phyloP scores from a whole-genome alignment of 306 rosid genomes.

The Sesbania bispinosa region DNA sequence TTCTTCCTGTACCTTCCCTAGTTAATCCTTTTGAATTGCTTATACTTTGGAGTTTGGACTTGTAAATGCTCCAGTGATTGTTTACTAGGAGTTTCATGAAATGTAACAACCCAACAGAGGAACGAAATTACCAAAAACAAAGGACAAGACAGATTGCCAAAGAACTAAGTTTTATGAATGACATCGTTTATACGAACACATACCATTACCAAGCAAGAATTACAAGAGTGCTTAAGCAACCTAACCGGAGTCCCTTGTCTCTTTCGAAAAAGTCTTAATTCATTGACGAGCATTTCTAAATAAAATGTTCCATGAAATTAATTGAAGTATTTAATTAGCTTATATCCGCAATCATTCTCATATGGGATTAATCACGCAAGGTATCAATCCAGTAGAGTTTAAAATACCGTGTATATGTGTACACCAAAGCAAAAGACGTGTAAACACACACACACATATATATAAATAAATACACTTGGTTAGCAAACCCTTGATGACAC shows the following conservation, averaged over 20 bases:
- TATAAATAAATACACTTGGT: neutral
- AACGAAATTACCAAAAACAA: neutral
- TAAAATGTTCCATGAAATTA: too few relatives aligned
- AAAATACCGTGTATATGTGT: too few relatives aligned
- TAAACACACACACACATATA: too few relatives aligned
- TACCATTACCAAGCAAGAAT: neutral
- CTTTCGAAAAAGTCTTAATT: neutral
- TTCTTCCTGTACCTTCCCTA: neutral
- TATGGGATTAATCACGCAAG: neutral
- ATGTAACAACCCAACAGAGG: neutral
- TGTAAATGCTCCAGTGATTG: neutral
- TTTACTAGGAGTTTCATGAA: neutral
- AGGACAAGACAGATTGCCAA: neutral
- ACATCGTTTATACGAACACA: neutral
- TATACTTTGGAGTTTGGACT: neutral
- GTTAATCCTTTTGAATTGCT: neutral
- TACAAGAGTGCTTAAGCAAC: neutral
- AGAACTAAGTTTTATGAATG: neutral
- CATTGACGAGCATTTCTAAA: neutral
- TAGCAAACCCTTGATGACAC: neutral
- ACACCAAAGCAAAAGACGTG: neutral
- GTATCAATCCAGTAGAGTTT: too few relatives aligned
- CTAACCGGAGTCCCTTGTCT: neutral
- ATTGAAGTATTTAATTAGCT: neutral
- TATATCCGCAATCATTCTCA: neutral